Evolutionary conservation across 805 yeast species (phyloP).

Genomic region (Candida wancherniae): DNA sequence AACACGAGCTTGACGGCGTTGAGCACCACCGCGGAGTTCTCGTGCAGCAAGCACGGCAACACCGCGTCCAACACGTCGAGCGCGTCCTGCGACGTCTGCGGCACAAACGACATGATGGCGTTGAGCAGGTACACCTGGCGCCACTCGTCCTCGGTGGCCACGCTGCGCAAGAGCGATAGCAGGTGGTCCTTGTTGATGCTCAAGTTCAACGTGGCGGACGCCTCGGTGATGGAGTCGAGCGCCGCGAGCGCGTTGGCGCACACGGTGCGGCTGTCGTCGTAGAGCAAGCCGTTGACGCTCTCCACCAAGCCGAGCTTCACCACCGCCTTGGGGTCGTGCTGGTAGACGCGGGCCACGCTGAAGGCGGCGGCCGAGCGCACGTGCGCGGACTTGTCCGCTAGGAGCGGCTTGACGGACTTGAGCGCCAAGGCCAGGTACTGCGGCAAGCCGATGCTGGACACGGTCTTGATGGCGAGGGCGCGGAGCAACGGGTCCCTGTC

Average conservation of each 20-base stretch:
- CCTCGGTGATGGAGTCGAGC: slow-evolving; percentile 59
- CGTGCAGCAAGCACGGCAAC: slow-evolving; percentile 72
- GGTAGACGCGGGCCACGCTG: slow-evolving; percentile 64
- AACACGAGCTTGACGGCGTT: slow-evolving; percentile 70
- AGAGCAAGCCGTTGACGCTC: slow-evolving; percentile 47
- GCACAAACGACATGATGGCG: slow-evolving; percentile 64
- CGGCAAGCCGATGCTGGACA: slow-evolving; percentile 53
- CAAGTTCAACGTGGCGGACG: slow-evolving; percentile 44
- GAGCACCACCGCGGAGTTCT: slow-evolving; percentile 74
- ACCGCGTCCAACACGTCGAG: slow-evolving; percentile 56
- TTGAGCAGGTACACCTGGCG: slow-evolving; percentile 63
- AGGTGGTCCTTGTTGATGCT: slow-evolving; percentile 48
- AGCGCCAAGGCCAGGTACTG: slow-evolving; percentile 48
- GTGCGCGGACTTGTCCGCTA: slow-evolving; percentile 48
- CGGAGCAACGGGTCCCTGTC: slow-evolving; percentile 46
- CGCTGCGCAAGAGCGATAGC: slow-evolving; percentile 28
- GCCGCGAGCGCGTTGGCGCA: slow-evolving; percentile 71
- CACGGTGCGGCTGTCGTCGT: slow-evolving; percentile 55
- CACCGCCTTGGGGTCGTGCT: slow-evolving; percentile 46
- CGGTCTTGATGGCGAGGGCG: slow-evolving; percentile 58
- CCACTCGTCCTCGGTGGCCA: slow-evolving; percentile 58
- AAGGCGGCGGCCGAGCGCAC: slow-evolving; percentile 69
- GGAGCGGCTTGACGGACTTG: slow-evolving; percentile 28
- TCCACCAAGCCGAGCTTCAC: slow-evolving; percentile 41
- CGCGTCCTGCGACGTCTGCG: slow-evolving; percentile 65